Evolutionary conservation across 2,329 filamentous ascomycete species (phyloP), one percentile per base, ranked within the genome.

Genomic region (Coniochaeta sp.): DNA sequence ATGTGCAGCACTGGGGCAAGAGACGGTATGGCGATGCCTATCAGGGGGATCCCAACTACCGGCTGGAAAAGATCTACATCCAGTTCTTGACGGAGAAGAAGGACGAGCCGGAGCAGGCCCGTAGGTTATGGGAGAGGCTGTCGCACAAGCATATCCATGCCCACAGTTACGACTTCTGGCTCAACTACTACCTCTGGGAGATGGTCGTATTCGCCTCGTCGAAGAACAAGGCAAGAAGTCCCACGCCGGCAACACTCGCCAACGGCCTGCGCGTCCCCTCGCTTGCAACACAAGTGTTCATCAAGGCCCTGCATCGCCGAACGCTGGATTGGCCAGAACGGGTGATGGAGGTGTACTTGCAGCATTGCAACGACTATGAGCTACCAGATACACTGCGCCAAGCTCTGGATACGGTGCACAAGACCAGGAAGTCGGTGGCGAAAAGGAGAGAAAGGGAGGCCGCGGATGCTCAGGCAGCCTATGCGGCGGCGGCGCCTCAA

Each of bases 91-190:
- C 89, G 3, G 89, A 96, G 65, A 89, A 87, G 59, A 90, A 89
- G 58, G 84, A 84, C 24, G 86, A 88, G 35, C 74, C 89, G 50
- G 82, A 89, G 18, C 85, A 85, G 52, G 94, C 92, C 2, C 82
- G 94, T 33, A 77, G 79, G 14, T 81, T 87, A 46, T 97, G 89
- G 83, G 83, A 87, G 57, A 80, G 81, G 16, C 75, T 97, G 27
- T 78, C 76, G 4, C 66, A 81, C 20, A 72, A 81, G n/a, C 75
- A 78, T 16, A 82, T 82, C 3, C 71, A 90, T 52, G 83, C 84
- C 27, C 82, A 90, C 59, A 91, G 84, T 59, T 91, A 91, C 63
- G 90, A 96, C 60, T 97, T 97, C 66, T 99, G 94, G 94, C 78
- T 91, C 51, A 83, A 85, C 42, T 96, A 90, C 68, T 96, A 96